Evolutionary conservation across 495 filamentous ascomycete genomes (phyloP), one percentile per base, ranked within the genome.

Genomic region (Poronia punctata): DNA sequence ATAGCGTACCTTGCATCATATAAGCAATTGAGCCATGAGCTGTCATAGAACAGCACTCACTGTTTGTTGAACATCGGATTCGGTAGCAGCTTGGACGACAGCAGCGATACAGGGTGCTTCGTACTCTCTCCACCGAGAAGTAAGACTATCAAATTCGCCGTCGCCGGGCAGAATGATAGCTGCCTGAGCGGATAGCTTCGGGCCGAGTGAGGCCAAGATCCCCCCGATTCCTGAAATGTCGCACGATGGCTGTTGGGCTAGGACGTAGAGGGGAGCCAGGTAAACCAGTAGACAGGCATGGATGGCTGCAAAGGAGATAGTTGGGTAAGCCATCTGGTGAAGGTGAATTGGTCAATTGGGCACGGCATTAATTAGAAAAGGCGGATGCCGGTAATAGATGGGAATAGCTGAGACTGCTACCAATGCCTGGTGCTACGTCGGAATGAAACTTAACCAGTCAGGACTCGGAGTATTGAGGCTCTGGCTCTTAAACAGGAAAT

Each of bases 1-100:
- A 22, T 53, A 53, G 25, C 30, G 31, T 7, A 44, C 40, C 40
- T 44, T 1, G 15, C 11, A 17, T 40, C 5, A 7, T 14, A 7
- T 34, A 17, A 40, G 26, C 27, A 2, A 11, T 12, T 18, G 26
- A 35, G 15, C 4, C 17, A 29, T 10, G 15, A 6, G 23, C 3
- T 10, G 15, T 43, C 7, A n/a, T 15, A 14, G 9, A 11, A n/a
- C 24, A n/a, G 7, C 11, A 24, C 31, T 30, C 19, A 43, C 40
- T 11, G 40, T 30, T 17, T 43, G 17, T 10, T 35, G 30, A 18
- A 43, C 32, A 23, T 43, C 40, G 1, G 21, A 10, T 15, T 43
- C 40, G 2, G 14, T 26, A 2, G 40, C 40, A 11, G 33, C 40
- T 9, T 43, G 16, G 5, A 43, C 32, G 4, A 34, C 32, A 5